Evolutionary conservation across 1,139 yeast genomes (phyloP).

Genomic region (Yamadazyma blattariae): DNA sequence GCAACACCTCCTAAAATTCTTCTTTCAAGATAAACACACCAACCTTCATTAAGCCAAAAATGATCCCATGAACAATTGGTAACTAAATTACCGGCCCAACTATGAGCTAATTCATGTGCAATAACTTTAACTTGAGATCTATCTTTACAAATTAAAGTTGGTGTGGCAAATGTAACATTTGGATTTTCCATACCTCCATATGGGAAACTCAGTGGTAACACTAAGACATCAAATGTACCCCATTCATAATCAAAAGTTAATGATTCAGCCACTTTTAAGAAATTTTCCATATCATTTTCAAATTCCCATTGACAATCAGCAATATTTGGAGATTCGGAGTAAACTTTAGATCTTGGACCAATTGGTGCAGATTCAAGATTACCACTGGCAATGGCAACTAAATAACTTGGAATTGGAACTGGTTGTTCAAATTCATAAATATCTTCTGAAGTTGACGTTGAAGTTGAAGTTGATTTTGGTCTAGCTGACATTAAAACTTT

Average conservation of each 20-base stretch:
- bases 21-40: slow-evolving; percentile 39
- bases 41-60: slow-evolving; percentile 40
- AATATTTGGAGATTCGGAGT: slow-evolving; percentile 26
- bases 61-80: slow-evolving; percentile 39
- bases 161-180: slow-evolving; percentile 36
- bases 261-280: slow-evolving; percentile 30
- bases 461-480: slow-evolving; percentile 10
- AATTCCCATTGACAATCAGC: slow-evolving; percentile 34
- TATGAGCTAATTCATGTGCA: slow-evolving; percentile 40
- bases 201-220: slow-evolving; percentile 34
- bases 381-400: slow-evolving; percentile 36
- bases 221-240: slow-evolving; percentile 31
- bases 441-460: slow-evolving; percentile 7
- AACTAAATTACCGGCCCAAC: slow-evolving; percentile 39
- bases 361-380: slow-evolving; percentile 27
- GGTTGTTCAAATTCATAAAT: slow-evolving; percentile 29
- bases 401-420: slow-evolving; percentile 35
- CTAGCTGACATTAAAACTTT: slow-evolving; percentile 39
- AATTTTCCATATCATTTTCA: slow-evolving; percentile 35
- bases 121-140: slow-evolving; percentile 34
- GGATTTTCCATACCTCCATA: slow-evolving; percentile 44
- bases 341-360: slow-evolving; percentile 35
- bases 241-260: slow-evolving; percentile 35
- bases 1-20: slow-evolving; percentile 33
- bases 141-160: slow-evolving; percentile 33